Conservation (phyloP, 1,139 yeast genomes). For the Kodamaea derodonti region DNA sequence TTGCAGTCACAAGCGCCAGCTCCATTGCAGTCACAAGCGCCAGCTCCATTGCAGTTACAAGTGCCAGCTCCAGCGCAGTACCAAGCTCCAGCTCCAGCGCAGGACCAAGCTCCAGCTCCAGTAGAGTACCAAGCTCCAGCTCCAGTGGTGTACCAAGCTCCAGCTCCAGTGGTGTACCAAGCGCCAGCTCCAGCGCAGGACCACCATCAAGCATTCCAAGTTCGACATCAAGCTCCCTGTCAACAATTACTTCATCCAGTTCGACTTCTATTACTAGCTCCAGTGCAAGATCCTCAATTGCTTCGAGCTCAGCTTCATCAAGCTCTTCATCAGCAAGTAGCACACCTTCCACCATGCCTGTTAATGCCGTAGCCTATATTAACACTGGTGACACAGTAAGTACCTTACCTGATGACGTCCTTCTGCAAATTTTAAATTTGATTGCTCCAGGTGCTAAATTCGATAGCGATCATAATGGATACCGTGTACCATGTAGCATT, state of each 20-base stretch:
- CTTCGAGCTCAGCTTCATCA: neutral
- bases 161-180: too few relatives aligned
- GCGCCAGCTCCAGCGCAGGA: too few relatives aligned
- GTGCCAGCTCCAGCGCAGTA: too few relatives aligned
- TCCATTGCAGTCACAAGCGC: too few relatives aligned
- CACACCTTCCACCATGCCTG: neutral
- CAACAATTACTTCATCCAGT: neutral
- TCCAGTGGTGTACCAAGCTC: too few relatives aligned
- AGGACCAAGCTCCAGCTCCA: too few relatives aligned
- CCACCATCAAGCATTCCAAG: too few relatives aligned
- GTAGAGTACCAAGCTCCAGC: too few relatives aligned
- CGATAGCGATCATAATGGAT: constrained; percentile 15
- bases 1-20: too few relatives aligned
- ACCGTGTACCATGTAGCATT: constrained; percentile 29
- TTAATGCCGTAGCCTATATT: constrained; percentile 23
- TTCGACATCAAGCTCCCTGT: neutral
- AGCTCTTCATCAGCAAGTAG: neutral
- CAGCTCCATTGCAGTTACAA: too few relatives aligned
- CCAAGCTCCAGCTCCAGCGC: too few relatives aligned
- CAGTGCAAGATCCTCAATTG: neutral
- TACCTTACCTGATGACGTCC: constrained; percentile 19
- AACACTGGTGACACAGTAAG: constrained; percentile 42
- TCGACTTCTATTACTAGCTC: neutral
- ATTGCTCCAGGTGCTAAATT: constrained; percentile 18
- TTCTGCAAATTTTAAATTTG: constrained; percentile 13